Percentiles rank a stretch among this genome's conserved stretches.
phyloP scores from a whole-genome alignment of 2,329 filamentous ascomycete genomes.

The Aspergillus intermedius region DNA sequence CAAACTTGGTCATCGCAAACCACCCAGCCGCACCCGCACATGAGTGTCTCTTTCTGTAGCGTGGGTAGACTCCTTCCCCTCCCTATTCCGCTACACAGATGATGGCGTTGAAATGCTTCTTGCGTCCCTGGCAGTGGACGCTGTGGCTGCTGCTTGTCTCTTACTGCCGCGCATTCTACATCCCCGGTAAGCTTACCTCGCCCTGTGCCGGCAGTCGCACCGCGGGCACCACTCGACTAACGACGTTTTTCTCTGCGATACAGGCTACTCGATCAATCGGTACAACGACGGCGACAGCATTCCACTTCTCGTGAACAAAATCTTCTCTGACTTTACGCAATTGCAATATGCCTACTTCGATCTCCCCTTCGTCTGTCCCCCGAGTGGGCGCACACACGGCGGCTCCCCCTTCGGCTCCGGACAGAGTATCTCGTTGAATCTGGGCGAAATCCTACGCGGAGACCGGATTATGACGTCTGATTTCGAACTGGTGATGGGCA shows the following conservation, averaged over 20 bases:
- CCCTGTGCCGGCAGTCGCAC: neutral
- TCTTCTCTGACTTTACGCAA: slow-evolving; percentile 82
- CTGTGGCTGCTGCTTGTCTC: slow-evolving; percentile 47
- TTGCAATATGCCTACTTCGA: slow-evolving; percentile 90
- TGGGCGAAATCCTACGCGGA: slow-evolving; percentile 80
- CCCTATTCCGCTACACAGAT: slow-evolving; percentile 4
- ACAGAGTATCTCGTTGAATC: slow-evolving; percentile 71
- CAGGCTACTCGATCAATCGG: slow-evolving; percentile 76
- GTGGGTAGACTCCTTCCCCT: neutral
- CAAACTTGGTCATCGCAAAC: neutral
- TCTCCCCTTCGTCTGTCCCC: slow-evolving; percentile 78
- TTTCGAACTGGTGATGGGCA: slow-evolving; percentile 70
- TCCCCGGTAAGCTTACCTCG: slow-evolving; percentile 59
- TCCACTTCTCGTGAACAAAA: slow-evolving; percentile 84
- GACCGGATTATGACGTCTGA: slow-evolving; percentile 81
- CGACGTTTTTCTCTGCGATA: neutral
- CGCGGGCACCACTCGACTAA: slow-evolving; percentile 5
- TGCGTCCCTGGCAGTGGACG: slow-evolving; percentile 15
- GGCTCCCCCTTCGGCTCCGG: slow-evolving; percentile 67
- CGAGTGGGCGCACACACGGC: slow-evolving; percentile 59
- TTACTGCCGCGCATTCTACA: slow-evolving; percentile 66
- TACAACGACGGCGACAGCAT: slow-evolving; percentile 71
- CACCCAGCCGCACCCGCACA: slow-evolving; percentile 7
- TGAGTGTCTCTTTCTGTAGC: slow-evolving; percentile 7
- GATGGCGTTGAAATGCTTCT: slow-evolving; percentile 11